Conservation (phyloP, 148 eudicot genomes). For the Cornus kousa region DNA sequence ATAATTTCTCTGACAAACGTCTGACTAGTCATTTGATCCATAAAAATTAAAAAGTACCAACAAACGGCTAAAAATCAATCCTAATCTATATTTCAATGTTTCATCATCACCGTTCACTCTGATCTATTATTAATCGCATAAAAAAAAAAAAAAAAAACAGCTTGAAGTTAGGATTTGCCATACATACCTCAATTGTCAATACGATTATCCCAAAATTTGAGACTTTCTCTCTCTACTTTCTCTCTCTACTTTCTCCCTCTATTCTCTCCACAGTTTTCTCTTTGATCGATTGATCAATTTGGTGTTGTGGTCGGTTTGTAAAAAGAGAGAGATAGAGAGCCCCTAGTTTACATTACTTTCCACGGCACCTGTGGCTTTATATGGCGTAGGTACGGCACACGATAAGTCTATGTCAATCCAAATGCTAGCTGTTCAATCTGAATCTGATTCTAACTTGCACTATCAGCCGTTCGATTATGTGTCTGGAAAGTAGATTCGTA, state of each 20-base stretch:
- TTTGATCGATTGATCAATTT: neutral
- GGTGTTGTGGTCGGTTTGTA: neutral
- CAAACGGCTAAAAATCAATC: too few species aligned
- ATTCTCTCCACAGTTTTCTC: neutral
- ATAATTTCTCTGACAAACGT: too few species aligned
- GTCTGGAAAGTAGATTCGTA: neutral
- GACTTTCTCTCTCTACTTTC: neutral
- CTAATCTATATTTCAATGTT: neutral
- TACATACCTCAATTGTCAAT: neutral
- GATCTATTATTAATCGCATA: neutral
- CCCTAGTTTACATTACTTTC: neutral
- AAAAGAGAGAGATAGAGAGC: neutral
- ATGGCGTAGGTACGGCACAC: neutral
- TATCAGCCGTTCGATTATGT: neutral
- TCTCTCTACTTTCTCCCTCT: neutral
- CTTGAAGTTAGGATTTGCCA: neutral
- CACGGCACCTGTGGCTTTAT: neutral
- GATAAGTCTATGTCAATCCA: neutral
- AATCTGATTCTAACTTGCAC: neutral
- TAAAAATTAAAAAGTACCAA: too few species aligned
- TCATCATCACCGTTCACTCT: neutral
- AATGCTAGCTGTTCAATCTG: neutral
- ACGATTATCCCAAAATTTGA: neutral
- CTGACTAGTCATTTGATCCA: too few species aligned
- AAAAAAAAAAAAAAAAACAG: neutral